These are phyloP conservation scores for Stephania cephalantha DNA, from an alignment of 164 flowering plant species.

Conservation along the genomic window DNA sequence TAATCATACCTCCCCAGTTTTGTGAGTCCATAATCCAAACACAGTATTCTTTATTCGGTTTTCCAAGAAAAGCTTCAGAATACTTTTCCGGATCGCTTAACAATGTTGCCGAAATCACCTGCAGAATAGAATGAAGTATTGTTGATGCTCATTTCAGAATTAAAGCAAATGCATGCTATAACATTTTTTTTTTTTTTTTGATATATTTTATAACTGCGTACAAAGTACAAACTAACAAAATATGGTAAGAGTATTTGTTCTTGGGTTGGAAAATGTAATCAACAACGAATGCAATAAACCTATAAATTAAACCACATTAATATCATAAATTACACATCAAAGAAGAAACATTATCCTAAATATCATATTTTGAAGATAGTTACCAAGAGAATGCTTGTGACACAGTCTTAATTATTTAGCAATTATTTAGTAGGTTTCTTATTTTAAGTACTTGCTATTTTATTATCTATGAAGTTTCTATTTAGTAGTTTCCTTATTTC, in stretches of 20 bases:
- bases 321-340: not conserved
- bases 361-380: not conserved
- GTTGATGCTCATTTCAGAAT: not conserved
- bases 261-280: not conserved
- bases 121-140: conserved; percentile 17
- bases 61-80: no score
- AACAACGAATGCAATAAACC: not conserved
- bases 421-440: no score
- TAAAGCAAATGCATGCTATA: not conserved
- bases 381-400: no score
- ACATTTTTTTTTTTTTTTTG: no score
- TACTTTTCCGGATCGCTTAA: no score
- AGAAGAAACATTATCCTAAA: not conserved
- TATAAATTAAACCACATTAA: not conserved
- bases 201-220: no score
- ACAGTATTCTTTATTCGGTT: conserved; percentile 81
- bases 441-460: no score
- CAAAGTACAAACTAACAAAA: not conserved
- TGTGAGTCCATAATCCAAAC: conserved; percentile 84
- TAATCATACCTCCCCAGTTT: conserved; percentile 89
- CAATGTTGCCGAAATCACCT: conserved; percentile 97
- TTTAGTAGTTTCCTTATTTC: no score
- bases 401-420: no score
- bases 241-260: not conserved
- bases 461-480: no score